Evolutionary conservation across 2,329 filamentous ascomycete genomes (phyloP).

Genomic region (Fusarium sp.): DNA sequence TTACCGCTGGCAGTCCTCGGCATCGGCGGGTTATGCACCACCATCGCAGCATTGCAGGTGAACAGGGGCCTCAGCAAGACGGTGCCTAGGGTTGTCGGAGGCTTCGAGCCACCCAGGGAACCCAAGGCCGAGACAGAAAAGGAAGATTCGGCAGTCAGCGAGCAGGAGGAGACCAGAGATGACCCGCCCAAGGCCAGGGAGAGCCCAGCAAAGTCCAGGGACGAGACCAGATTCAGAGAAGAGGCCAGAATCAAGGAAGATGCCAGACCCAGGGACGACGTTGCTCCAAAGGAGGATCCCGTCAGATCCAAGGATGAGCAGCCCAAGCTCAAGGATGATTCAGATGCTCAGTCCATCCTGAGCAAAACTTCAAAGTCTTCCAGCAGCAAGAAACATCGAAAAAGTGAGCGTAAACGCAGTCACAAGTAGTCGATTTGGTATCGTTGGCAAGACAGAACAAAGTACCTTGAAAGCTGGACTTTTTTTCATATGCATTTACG

Average conservation of each 20-base stretch:
- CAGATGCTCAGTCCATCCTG: constrained; percentile 8
- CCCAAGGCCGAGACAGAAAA: constrained; percentile 18
- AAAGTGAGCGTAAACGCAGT: constrained; percentile 33
- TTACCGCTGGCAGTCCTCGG: constrained; percentile 27
- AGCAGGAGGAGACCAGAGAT: constrained; percentile 25
- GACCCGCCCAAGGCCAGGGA: constrained; percentile 11
- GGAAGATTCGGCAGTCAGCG: constrained; percentile 20
- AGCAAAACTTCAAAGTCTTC: constrained; percentile 21
- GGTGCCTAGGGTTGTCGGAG: constrained; percentile 23
- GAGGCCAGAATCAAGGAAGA: constrained; percentile 14
- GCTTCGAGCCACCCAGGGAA: constrained; percentile 24
- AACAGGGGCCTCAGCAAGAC: constrained; percentile 25
- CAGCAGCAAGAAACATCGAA: constrained; percentile 31
- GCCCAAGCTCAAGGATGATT: constrained; percentile 19
- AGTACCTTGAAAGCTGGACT: constrained; percentile 27
- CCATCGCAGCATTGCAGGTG: constrained; percentile 21
- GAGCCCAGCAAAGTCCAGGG: neutral
- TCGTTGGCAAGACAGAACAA: constrained; percentile 27
- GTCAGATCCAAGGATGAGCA: constrained; percentile 7
- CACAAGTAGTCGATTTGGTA: constrained; percentile 22
- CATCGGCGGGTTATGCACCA: constrained; percentile 18
- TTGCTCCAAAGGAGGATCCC: neutral
- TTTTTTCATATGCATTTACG: constrained; percentile 28
- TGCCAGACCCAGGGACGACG: neutral
- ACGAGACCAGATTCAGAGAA: constrained; percentile 14